Evolutionary conservation across 305 asterid genomes (phyloP).

Genomic region (Rubia peregrina): DNA sequence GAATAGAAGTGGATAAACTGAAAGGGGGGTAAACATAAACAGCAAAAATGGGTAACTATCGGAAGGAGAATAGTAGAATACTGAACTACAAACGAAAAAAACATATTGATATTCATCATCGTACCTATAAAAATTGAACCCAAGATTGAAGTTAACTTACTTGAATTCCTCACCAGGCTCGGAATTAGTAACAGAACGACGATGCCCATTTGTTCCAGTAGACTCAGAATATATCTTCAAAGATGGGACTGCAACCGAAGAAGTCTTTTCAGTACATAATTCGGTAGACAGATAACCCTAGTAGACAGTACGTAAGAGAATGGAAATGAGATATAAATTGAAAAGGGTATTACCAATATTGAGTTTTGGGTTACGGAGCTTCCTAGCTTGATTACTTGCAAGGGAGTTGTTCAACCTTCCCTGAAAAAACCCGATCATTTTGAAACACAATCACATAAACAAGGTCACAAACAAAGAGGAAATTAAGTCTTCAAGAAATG

Average conservation of each 20-base stretch:
- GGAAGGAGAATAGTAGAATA: neutral
- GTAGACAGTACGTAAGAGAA: neutral
- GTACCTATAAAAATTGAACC: neutral
- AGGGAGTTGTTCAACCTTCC: constrained; percentile 30
- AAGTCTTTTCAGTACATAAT: neutral
- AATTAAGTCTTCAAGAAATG: neutral
- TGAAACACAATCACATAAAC: neutral
- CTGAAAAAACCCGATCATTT: constrained; percentile 19
- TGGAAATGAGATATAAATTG: constrained; percentile 5
- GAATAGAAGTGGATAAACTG: constrained; percentile 10
- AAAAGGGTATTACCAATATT: constrained; percentile 29
- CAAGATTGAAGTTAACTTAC: constrained; percentile 1
- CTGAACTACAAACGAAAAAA: neutral
- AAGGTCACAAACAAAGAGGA: neutral
- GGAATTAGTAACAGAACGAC: neutral
- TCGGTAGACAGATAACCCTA: neutral
- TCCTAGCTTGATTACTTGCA: constrained; percentile 19
- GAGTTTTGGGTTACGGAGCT: constrained; percentile 32
- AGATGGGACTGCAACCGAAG: constrained; percentile 6
- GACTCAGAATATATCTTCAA: constrained; percentile 14
- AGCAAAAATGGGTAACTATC: neutral
- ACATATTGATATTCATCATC: neutral
- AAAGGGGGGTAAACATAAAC: constrained; percentile 6
- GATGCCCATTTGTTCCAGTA: neutral
- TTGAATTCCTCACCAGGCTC: constrained; percentile 6